Conservation (phyloP, 2,329 filamentous ascomycete genomes). For the Diaporthe sp. region DNA sequence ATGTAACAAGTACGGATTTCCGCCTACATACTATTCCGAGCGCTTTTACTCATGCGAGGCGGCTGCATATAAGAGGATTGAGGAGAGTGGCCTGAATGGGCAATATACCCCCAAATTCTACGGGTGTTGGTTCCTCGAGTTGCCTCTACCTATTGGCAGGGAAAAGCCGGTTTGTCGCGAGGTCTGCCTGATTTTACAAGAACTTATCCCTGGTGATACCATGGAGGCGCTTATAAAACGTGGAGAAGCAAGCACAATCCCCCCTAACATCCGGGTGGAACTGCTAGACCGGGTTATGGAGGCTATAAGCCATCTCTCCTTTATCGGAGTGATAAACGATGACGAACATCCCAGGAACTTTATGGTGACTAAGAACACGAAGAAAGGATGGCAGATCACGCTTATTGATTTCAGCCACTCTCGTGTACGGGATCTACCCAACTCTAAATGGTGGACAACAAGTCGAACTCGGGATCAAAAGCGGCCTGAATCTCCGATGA, state of each 20-base stretch:
- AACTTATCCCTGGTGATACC: constrained; percentile 10
- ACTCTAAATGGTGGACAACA: constrained; percentile 2
- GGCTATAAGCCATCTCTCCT: background rate
- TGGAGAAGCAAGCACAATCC: background rate
- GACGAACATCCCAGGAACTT: constrained; percentile 1
- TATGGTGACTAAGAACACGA: background rate
- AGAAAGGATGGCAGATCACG: background rate
- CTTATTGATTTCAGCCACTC: constrained; percentile 17
- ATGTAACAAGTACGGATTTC: background rate
- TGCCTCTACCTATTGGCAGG: background rate
- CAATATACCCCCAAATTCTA: background rate
- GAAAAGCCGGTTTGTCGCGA: background rate
- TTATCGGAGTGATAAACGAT: background rate
- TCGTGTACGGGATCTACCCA: background rate
- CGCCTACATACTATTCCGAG: constrained; percentile 23
- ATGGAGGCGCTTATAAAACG: background rate
- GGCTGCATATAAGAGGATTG: constrained; percentile 9
- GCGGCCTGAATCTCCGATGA: constrained; percentile 6
- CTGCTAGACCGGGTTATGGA: background rate
- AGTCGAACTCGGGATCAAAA: background rate
- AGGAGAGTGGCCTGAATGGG: background rate
- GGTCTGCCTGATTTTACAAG: constrained; percentile 7
- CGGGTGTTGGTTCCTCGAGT: background rate
- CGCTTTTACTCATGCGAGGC: constrained; percentile 17
- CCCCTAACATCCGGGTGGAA: background rate